phyloP scores from a whole-genome alignment of 345 rosid species.

The Moricandia arvensis region DNA sequence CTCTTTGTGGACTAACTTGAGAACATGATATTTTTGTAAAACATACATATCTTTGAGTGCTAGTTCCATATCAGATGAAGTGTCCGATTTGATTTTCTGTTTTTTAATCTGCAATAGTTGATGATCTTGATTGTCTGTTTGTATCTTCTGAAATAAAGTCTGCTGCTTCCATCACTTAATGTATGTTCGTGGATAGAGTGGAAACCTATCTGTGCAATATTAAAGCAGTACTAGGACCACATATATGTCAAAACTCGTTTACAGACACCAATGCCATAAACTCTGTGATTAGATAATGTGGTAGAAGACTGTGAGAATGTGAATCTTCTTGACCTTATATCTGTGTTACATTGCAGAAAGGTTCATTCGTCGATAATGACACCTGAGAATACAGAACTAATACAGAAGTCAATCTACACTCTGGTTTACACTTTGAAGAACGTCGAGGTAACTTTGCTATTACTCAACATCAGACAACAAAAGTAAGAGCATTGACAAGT shows the following conservation, averaged over 20 bases:
- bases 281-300: conserved; percentile 1
- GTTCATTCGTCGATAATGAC: conserved; percentile 82
- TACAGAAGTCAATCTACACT: conserved; percentile 79
- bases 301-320: background rate
- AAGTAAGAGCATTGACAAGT: background rate
- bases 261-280: background rate
- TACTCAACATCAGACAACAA: background rate
- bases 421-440: conserved; percentile 90
- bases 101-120: background rate
- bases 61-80: background rate
- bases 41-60: background rate
- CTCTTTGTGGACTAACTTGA: background rate
- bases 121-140: conserved; percentile 1
- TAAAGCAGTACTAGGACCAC: background rate
- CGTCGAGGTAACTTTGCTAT: conserved; percentile 58
- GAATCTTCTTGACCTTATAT: background rate
- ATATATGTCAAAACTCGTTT: conserved; percentile 9
- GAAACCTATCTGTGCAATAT: conserved; percentile 12
- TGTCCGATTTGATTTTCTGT: background rate
- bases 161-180: background rate
- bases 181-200: background rate
- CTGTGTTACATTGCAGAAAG: conserved; percentile 43
- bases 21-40: background rate
- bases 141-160: conserved; percentile 6
- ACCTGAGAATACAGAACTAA: conserved; percentile 85